Evolutionary conservation across 148 eudicot genomes (phyloP), one percentile per base, ranked within the genome.

Genomic region (Camellia lanceoleosa): DNA sequence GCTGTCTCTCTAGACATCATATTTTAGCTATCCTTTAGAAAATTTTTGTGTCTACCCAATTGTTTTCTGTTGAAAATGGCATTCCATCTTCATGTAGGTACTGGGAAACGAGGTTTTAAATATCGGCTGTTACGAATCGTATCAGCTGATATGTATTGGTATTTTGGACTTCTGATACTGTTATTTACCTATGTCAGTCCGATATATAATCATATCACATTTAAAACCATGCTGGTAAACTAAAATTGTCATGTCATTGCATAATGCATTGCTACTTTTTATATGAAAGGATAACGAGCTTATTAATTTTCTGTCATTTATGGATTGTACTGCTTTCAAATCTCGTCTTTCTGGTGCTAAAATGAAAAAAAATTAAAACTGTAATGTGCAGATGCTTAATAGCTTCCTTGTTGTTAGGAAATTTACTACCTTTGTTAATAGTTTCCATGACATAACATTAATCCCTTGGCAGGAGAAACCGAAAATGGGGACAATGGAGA

Each of bases 401-500:
- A n/a, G n/a, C 12, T 43, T 11, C 19, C 38, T n/a, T 59, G 38
- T n/a, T 58, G 18, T 44, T 47, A 47, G 49, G 14, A 55, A 43
- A n/a, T 68, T 58, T 42, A 46, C 5, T 7, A 69, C 66, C 68
- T 74, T 69, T 5, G 47, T 78, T 66, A 51, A 30, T 23, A 51
- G 49, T 78, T 64, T 62, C 5, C 19, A 23, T 68, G n/a, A 60
- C 66, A 4, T 7, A 43, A 41, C 12, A 54, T 16, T 76, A 0
- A 14, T 59, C 49, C 60, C 52, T 72, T 74, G 23, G 62, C 92
- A 97, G 99, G 99, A 88, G 81, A 97, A 92, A 86, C 89, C 92
- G 16, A 91, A 88, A 71, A 94, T 97, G 99, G 94, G 98, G 72
- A 94, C 98, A 64, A 91, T 93, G 98, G 99, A 96, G 92, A 96